phyloP scores from a whole-genome alignment of 2,329 filamentous ascomycete genomes.

The Trichoderma sp. region DNA sequence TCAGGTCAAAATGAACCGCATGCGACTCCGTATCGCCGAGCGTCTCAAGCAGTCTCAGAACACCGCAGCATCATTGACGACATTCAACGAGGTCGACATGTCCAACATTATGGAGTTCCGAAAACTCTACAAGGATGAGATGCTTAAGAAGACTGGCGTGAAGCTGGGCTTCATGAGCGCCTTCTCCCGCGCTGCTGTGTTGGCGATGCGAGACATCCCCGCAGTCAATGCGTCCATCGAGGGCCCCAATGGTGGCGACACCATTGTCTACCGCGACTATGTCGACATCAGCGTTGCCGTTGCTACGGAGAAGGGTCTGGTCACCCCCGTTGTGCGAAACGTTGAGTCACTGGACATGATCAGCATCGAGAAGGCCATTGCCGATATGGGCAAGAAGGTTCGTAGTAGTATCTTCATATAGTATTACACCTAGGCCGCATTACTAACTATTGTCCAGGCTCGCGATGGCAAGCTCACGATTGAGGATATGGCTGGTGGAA shows the following conservation, averaged over 20 bases:
- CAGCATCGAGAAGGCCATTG: constrained; percentile 85
- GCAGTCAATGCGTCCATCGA: constrained; percentile 96
- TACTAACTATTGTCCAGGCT: constrained; percentile 54
- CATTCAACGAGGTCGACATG: constrained; percentile 99
- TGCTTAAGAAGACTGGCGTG: constrained; percentile 92
- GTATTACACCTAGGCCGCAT: neutral
- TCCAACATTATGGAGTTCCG: constrained; percentile 95
- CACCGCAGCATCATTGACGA: constrained; percentile 93
- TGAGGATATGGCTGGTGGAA: constrained; percentile 98
- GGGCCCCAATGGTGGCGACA: constrained; percentile 90
- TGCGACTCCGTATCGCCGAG: constrained; percentile 96
- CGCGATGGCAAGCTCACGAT: constrained; percentile 96
- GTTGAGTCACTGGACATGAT: constrained; percentile 85
- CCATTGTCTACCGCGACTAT: constrained; percentile 97
- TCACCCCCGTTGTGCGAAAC: constrained; percentile 95
- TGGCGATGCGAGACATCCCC: constrained; percentile 94
- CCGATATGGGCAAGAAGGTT: constrained; percentile 94
- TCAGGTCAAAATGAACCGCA: constrained; percentile 99
- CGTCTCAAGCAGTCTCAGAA: constrained; percentile 99
- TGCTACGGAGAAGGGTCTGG: constrained; percentile 93
- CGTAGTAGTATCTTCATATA: constrained; percentile 23
- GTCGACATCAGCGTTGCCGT: constrained; percentile 97
- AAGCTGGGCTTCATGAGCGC: constrained; percentile 99
- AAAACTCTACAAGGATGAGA: constrained; percentile 94
- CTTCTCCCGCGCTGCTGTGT: constrained; percentile 83